Base-by-base conservation (phyloP, 306 rosid genomes). In the Acacia crassicarpa region DNA sequence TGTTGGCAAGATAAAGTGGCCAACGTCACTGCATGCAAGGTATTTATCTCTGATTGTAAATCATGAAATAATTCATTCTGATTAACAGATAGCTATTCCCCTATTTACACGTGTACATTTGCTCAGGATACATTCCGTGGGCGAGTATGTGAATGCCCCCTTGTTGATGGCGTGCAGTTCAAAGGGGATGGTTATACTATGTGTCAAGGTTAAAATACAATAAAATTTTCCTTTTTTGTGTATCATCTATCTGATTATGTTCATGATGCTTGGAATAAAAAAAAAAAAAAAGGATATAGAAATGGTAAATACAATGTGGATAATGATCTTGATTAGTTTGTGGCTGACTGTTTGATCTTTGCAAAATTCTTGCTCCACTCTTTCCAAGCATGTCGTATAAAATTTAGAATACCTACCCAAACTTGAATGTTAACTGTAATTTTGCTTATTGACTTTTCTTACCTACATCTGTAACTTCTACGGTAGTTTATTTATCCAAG, bases 1-100 rank as follows among this genome's bases (percentile, higher is more conserved):
- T 95, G 99, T 89, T 95, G 99, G 99, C 72, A 44, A 66, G 95
- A 95, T 86, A 92, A 90, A 85, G 56, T 78, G 23, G 99, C 98
- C 84, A 90, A 93, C 81, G 83, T 93, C 81, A 92, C 99, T 1
- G 99, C 99, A 79, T 95, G 99, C 97, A 95, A 93, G 97, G 99
- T 95, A 88, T 16, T 76, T 75, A 76, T 81, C 53, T 69, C 70
- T 38, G 20, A 68, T 22, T 80, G 73, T 80, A 79, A 79, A 77
- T 62, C 63, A 67, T 51, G 72, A 40, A 69, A 43, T 70, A 53
- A 49, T 66, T 74, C 41, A 66, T 81, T 41, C 20, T 48, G 40
- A 44, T 79, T 13, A 67, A 23, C 43, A 19, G n/a, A 76, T 78
- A 41, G 62, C 75, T 38, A 27, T 19, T 33, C 58, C 71, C 71